phyloP scores from a whole-genome alignment of 768 basidiomycete genomes.

The Strobilomyces confusus region DNA sequence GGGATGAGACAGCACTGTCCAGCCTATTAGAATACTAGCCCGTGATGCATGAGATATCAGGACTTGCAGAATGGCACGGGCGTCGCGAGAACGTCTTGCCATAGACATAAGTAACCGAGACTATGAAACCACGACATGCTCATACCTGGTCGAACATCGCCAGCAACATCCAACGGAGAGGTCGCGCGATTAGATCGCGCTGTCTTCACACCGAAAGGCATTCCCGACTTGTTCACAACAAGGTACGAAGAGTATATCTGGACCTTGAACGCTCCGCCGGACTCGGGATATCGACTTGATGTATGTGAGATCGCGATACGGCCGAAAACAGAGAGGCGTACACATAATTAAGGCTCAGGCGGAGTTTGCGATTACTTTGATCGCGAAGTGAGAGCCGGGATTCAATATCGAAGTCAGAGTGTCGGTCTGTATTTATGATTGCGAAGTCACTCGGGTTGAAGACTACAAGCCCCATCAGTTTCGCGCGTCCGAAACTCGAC shows the following conservation, averaged over 20 bases:
- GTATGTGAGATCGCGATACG: constrained; percentile 6
- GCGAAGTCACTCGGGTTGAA: constrained; percentile 95
- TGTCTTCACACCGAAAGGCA: constrained; percentile 74
- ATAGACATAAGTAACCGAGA: constrained; percentile 9
- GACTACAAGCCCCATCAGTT: constrained; percentile 39
- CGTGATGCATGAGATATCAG: background rate
- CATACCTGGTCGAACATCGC: constrained; percentile 63
- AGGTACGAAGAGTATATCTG: constrained; percentile 92
- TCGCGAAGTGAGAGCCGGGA: constrained; percentile 70
- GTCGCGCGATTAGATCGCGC: constrained; percentile 58
- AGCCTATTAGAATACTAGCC: constrained; percentile 5
- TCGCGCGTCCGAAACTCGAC: background rate
- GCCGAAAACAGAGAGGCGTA: constrained; percentile 35
- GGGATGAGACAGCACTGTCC: constrained; percentile 80
- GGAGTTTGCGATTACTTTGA: constrained; percentile 66
- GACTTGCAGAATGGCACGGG: constrained; percentile 79
- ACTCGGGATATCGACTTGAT: constrained; percentile 70
- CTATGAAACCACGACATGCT: constrained; percentile 7
- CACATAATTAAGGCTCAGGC: constrained; percentile 88
- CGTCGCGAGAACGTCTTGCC: constrained; percentile 43
- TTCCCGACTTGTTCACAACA: constrained; percentile 87
- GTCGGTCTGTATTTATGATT: constrained; percentile 92
- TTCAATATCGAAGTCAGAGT: constrained; percentile 86
- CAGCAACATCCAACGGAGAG: constrained; percentile 76
- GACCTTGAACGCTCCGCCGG: constrained; percentile 94